A percentile compares a stretch with the other conserved stretches of the same genome.
phyloP scores from a whole-genome alignment of 495 filamentous ascomycete species.

The Cercophora scortea region DNA sequence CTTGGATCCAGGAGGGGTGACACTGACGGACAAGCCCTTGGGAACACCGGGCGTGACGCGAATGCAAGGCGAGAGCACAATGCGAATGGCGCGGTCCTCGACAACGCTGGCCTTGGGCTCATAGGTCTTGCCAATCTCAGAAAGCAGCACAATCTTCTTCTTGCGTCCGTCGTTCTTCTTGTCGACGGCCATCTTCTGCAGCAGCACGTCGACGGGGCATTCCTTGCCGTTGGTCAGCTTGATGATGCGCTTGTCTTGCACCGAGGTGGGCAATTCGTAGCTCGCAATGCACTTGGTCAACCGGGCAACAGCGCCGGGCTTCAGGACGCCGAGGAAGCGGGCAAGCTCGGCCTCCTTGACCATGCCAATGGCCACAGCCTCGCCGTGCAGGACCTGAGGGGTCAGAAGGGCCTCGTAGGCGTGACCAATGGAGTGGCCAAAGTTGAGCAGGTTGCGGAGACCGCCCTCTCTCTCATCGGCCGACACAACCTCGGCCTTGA shows the following conservation, averaged over 20 bases:
- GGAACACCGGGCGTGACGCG: conserved; percentile 63
- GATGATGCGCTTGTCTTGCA: conserved; percentile 76
- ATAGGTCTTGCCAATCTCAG: conserved; percentile 78
- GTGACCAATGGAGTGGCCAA: conserved; percentile 97
- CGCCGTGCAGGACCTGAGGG: conserved; percentile 90
- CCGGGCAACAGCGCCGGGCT: conserved; percentile 79
- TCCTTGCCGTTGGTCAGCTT: conserved; percentile 79
- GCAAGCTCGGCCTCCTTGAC: conserved; percentile 94
- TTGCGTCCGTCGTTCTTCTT: conserved; percentile 97
- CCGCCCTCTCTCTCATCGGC: conserved; percentile 92
- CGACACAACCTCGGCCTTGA: conserved; percentile 91
- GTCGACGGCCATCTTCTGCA: conserved; percentile 92
- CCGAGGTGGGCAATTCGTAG: conserved; percentile 81
- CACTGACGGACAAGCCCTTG: conserved; percentile 54
- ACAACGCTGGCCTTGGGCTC: conserved; percentile 85
- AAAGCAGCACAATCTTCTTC: conserved; percentile 95
- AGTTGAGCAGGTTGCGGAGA: conserved; percentile 89
- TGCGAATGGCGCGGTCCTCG: conserved; percentile 72
- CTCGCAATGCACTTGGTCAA: conserved; percentile 87
- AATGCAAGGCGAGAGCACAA: conserved; percentile 77
- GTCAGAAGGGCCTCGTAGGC: conserved; percentile 93
- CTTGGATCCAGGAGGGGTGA: conserved; percentile 92
- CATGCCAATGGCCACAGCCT: conserved; percentile 96
- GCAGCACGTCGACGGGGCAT: conserved; percentile 82
- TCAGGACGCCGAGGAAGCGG: conserved; percentile 79